These are phyloP conservation scores for Aspergillus fumigatus DNA, from an alignment of 2,329 filamentous ascomycete species.

Conservation along the genomic window DNA sequence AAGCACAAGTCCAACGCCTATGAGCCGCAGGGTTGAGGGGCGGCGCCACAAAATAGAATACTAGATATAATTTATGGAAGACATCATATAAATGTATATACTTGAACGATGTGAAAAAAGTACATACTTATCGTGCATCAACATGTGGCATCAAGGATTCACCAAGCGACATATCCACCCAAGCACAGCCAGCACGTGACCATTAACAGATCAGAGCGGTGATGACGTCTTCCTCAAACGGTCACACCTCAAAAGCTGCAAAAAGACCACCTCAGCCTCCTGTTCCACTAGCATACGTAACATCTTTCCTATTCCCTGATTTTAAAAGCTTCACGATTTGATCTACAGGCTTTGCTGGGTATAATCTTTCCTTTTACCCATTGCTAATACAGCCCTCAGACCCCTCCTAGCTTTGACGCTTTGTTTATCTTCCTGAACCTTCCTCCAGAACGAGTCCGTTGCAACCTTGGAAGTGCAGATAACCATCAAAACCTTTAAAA, in stretches of 20 bases:
- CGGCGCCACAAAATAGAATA: neutral
- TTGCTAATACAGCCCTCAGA: neutral
- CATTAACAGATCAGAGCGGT: constrained; percentile 5
- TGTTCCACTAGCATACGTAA: neutral
- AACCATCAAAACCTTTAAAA: neutral
- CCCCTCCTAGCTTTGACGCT: neutral
- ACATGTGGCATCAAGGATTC: no score
- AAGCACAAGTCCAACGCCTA: constrained; percentile 97
- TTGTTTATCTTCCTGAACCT: constrained; percentile 14
- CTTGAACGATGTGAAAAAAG: neutral
- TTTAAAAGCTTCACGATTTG: neutral
- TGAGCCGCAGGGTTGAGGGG: constrained; percentile 59
- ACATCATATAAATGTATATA: neutral
- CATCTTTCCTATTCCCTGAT: neutral
- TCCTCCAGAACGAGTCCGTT: constrained; percentile 3
- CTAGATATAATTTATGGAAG: neutral
- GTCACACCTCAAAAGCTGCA: constrained; percentile 9
- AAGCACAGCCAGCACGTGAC: constrained; percentile 10
- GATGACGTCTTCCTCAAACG: constrained; percentile 31
- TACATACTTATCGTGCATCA: neutral
- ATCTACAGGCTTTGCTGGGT: constrained; percentile 1
- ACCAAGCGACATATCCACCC: no score
- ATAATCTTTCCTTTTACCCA: constrained; percentile 2
- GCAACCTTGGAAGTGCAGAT: constrained; percentile 2
- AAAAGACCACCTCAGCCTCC: constrained; percentile 70